Conservation (phyloP, 2,329 filamentous ascomycete genomes). For the Trichoderma aggressivum region DNA sequence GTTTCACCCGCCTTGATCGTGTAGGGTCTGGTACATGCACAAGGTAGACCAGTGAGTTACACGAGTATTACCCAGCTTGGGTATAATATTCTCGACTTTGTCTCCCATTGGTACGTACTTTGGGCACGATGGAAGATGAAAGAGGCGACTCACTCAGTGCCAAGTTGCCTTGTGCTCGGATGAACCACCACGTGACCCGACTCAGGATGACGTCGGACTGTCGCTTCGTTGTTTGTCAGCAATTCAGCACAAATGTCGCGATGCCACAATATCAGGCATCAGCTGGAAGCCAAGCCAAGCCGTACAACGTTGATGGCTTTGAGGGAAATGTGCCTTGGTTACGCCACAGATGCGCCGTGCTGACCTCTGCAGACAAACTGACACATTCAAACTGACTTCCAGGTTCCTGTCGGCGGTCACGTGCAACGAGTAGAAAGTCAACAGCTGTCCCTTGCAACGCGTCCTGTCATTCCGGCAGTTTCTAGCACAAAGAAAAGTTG, state of each 20-base stretch:
- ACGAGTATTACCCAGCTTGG: background rate
- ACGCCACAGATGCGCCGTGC: background rate
- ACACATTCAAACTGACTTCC: background rate
- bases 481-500: background rate
- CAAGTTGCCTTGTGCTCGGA: background rate
- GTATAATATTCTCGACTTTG: background rate
- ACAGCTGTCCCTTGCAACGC: background rate
- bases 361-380: background rate
- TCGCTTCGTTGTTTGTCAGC: background rate
- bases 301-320: background rate
- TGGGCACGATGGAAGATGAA: background rate
- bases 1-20: background rate
- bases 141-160: background rate
- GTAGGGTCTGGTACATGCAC: background rate
- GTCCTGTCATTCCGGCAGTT: background rate
- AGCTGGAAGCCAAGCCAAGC: background rate
- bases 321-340: background rate
- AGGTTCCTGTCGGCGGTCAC: background rate
- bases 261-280: background rate
- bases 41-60: background rate
- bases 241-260: conserved; percentile 1
- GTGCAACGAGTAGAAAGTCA: background rate
- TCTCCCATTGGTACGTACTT: too few relatives aligned
- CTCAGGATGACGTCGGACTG: background rate
- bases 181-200: background rate